Conservation (phyloP, 2,329 filamentous ascomycete genomes). For the Aulographum hederae region DNA sequence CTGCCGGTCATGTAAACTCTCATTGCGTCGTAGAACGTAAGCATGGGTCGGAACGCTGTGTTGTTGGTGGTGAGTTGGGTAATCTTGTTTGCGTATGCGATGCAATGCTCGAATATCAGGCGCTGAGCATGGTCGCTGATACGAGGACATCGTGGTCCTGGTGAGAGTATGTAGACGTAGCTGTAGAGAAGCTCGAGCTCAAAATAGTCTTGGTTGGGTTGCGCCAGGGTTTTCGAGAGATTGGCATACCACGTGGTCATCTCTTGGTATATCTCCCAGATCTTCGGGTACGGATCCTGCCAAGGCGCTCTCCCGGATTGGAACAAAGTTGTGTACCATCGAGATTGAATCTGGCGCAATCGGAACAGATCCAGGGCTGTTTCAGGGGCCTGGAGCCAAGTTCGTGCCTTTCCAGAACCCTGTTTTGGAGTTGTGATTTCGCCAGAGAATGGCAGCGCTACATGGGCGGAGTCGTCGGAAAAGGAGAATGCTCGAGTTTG, state of each 20-base stretch:
- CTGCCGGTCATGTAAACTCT: constrained; percentile 55
- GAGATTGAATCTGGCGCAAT: constrained; percentile 69
- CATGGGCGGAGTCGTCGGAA: constrained; percentile 71
- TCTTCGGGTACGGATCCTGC: constrained; percentile 48
- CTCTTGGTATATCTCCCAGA: constrained; percentile 58
- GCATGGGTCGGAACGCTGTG: constrained; percentile 19
- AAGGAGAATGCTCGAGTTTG: constrained; percentile 83
- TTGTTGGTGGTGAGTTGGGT: constrained; percentile 41
- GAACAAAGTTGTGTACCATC: constrained; percentile 78
- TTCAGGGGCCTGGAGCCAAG: constrained; percentile 39
- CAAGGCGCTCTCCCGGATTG: constrained; percentile 56
- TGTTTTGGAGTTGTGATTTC: constrained; percentile 18
- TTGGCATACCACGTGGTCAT: constrained; percentile 68
- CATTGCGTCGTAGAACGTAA: constrained; percentile 77
- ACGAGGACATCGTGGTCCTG: constrained; percentile 53
- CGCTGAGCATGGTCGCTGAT: constrained; percentile 61
- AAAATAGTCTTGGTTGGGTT: constrained; percentile 52
- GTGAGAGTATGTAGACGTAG: constrained; percentile 75
- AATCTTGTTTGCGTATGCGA: constrained; percentile 64
- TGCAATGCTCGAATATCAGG: constrained; percentile 71
- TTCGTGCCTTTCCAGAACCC: constrained; percentile 25
- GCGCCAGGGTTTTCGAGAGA: no score
- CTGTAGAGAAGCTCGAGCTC: constrained; percentile 82
- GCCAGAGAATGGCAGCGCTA: constrained; percentile 48
- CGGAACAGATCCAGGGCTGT: constrained; percentile 64